These are phyloP conservation scores for Nothophoma quercina DNA, from an alignment of 2,329 filamentous ascomycete genomes.

Conservation along the genomic window DNA sequence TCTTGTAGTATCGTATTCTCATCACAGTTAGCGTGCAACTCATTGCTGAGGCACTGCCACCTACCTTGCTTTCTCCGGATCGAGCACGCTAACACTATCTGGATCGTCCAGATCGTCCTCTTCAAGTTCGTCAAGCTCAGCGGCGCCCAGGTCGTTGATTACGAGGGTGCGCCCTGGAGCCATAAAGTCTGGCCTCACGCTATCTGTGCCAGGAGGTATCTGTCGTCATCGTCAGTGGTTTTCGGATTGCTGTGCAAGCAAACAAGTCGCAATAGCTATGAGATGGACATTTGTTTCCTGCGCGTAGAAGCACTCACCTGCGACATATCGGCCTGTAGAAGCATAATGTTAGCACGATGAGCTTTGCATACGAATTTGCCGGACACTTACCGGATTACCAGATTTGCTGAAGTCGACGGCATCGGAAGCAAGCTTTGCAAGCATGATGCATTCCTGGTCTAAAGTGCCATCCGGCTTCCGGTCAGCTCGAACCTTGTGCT, in stretches of 20 bases:
- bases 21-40: neutral
- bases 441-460: constrained; percentile 42
- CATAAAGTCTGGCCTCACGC: constrained; percentile 62
- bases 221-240: neutral
- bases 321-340: constrained; percentile 14
- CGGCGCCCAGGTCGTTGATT: constrained; percentile 44
- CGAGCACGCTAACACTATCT: constrained; percentile 48
- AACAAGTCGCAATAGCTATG: too few species aligned
- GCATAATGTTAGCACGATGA: neutral
- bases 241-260: too few species aligned
- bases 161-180: constrained; percentile 52
- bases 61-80: constrained; percentile 50
- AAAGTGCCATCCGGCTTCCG: constrained; percentile 38
- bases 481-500: constrained; percentile 54
- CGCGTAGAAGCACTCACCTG: neutral
- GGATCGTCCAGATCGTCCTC: constrained; percentile 49
- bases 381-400: constrained; percentile 26
- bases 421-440: constrained; percentile 50
- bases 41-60: neutral
- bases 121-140: constrained; percentile 33
- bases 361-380: neutral
- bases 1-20: constrained; percentile 67
- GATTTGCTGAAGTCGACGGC: constrained; percentile 45
- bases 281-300: too few species aligned
- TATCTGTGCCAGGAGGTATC: constrained; percentile 27